Conservation (phyloP, 331 rosid genomes). For the Malus hybrid region DNA sequence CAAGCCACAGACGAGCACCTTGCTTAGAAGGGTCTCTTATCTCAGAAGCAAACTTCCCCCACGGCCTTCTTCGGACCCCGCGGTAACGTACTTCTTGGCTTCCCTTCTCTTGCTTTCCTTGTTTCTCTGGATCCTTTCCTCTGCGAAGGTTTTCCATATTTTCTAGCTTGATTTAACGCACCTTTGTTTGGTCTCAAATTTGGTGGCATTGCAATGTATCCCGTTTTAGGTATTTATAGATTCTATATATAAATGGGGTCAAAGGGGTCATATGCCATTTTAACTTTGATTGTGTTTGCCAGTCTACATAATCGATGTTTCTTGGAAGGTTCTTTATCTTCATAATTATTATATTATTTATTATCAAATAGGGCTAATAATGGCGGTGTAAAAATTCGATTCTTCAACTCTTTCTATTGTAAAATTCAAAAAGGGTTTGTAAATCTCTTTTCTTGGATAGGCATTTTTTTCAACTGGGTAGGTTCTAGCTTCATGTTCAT, state of each 20-base stretch:
- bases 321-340: too few species aligned
- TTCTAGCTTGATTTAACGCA: neutral
- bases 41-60: slow-evolving; percentile 96
- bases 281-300: slow-evolving; percentile 22
- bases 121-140: slow-evolving; percentile 20
- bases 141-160: slow-evolving; percentile 44
- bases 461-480: slow-evolving; percentile 10
- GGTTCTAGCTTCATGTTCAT: slow-evolving; percentile 13
- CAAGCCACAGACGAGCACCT: slow-evolving; percentile 81
- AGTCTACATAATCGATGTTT: too few species aligned
- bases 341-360: neutral
- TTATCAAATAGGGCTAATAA: neutral
- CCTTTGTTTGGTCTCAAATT: neutral
- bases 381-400: slow-evolving; percentile 53
- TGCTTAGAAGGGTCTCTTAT: slow-evolving; percentile 78
- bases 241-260: too few species aligned
- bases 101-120: slow-evolving; percentile 18
- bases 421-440: slow-evolving; percentile 1
- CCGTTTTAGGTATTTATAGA: neutral
- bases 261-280: neutral
- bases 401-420: slow-evolving; percentile 31
- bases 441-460: slow-evolving; percentile 19
- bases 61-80: slow-evolving; percentile 72
- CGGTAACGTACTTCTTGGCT: slow-evolving; percentile 52
- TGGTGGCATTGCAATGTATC: neutral